Evolutionary conservation across 2,329 filamentous ascomycete species (phyloP).

Genomic region (Cladophialophora yegresii): DNA sequence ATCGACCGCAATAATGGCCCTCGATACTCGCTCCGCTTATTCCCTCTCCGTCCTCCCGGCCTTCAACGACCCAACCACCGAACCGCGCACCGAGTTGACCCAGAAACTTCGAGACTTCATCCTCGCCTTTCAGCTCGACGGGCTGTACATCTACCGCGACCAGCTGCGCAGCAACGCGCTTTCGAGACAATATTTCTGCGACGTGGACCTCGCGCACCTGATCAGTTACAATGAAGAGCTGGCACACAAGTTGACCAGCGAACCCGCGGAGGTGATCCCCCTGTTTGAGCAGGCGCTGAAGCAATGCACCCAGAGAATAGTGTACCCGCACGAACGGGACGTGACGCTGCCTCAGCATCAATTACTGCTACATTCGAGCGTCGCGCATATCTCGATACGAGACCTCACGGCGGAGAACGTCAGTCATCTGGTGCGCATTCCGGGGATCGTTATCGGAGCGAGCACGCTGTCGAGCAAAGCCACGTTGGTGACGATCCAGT

Average conservation of each 20-base stretch:
- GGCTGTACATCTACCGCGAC: slow-evolving; percentile 95
- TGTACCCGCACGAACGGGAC: slow-evolving; percentile 72
- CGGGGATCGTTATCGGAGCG: slow-evolving; percentile 95
- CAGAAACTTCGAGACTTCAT: slow-evolving; percentile 85
- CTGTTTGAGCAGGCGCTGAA: slow-evolving; percentile 88
- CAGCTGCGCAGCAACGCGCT: slow-evolving; percentile 94
- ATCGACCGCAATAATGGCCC: slow-evolving; percentile 16
- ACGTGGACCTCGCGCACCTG: slow-evolving; percentile 91
- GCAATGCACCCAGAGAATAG: slow-evolving; percentile 88
- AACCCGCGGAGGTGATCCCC: slow-evolving; percentile 90
- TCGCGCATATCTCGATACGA: slow-evolving; percentile 87
- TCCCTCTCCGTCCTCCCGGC: slow-evolving; percentile 77
- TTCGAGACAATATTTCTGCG: slow-evolving; percentile 91
- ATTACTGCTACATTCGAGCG: slow-evolving; percentile 88
- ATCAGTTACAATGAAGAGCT: slow-evolving; percentile 97
- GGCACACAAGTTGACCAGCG: slow-evolving; percentile 82
- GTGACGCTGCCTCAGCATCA: slow-evolving; percentile 85
- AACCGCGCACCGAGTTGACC: slow-evolving; percentile 72
- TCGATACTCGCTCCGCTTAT: slow-evolving; percentile 89
- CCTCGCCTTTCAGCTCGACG: slow-evolving; percentile 89
- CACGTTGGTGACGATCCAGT: slow-evolving; percentile 81
- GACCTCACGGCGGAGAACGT: slow-evolving; percentile 92
- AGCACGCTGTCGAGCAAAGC: slow-evolving; percentile 97
- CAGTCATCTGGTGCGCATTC: slow-evolving; percentile 90
- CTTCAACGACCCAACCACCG: slow-evolving; percentile 65